Percentiles rank a stretch among this genome's conserved stretches.
These are phyloP conservation scores for Clathrus columnatus DNA, from an alignment of 768 basidiomycete genomes.

Conservation along the genomic window DNA sequence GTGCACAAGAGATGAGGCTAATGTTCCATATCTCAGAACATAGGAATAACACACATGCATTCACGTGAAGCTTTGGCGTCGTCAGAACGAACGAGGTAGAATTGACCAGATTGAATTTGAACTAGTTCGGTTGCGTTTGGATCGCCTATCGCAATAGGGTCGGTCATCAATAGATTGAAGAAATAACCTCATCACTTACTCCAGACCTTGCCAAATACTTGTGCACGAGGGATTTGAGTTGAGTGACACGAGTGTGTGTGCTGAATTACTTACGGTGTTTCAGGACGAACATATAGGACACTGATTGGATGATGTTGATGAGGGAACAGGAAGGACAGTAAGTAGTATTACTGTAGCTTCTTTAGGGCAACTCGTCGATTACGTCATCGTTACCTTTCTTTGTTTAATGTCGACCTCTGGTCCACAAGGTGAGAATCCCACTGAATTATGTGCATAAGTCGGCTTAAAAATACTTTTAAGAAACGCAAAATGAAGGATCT, in stretches of 20 bases:
- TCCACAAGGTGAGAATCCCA: background rate
- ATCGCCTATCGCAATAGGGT: conserved; percentile 55
- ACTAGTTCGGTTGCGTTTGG: conserved; percentile 92
- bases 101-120: conserved; percentile 85
- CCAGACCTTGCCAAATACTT: conserved; percentile 94
- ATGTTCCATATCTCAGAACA: background rate
- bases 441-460: no score
- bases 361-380: conserved; percentile 20
- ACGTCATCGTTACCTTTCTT: conserved; percentile 15
- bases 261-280: conserved; percentile 52
- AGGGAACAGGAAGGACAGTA: conserved; percentile 10
- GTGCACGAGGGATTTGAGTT: conserved; percentile 14
- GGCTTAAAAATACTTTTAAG: background rate
- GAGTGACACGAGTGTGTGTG: conserved; percentile 1
- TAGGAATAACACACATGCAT: conserved; percentile 72
- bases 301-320: conserved; percentile 11
- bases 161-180: background rate
- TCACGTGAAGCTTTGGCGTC: conserved; percentile 87
- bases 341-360: no score
- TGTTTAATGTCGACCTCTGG: background rate
- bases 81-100: conserved; percentile 86
- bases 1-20: background rate
- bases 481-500: background rate
- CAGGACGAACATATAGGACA: conserved; percentile 71
- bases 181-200: conserved; percentile 45